Evolutionary conservation across 2,329 filamentous ascomycete genomes (phyloP), one percentile per base, ranked within the genome.

Genomic region (Lasiodiplodia sp.): DNA sequence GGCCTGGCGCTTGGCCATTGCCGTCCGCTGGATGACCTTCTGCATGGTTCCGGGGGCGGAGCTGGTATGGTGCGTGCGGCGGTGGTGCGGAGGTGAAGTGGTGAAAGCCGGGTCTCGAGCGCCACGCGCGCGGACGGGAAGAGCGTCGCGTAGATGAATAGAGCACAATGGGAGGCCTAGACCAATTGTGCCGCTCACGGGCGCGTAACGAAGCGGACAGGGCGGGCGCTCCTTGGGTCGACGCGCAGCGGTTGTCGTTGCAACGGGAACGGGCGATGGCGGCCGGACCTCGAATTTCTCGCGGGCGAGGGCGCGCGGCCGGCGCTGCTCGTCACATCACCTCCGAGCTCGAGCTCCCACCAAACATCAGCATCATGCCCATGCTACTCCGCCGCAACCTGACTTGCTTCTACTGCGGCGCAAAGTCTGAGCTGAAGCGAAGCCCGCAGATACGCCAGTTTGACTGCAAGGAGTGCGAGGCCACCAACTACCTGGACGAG

Each of bases 401-500:
- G 64, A 76, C 67, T 37, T 72, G 71, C 66, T 72, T 70, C 66
- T 72, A 72, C 65, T 72, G 94, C 80, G 91, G 92, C 73, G 85
- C 85, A 77, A 88, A 87, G 73, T 91, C 91, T 40, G 83, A 85
- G 40, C 84, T 87, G 68, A 83, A 80, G 71, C 89, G 87, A 74
- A 86, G 88, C 73, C 87, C 87, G 37, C 76, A 78, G 65, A 84
- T 88, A 68, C 86, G 84, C 77, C 86, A 89, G 75, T 97, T 94
- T 81, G 84, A 89, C 56, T 97, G 94, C 80, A 81, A 86, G 23
- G 83, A 87, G 70, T 99, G 96, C 83, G 92, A 96, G 74, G 92
- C 94, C 21, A 89, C 91, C 69, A 99, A 98, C 80, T 92, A 93
- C 82, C 84, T 97, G 38, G 96, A 99, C 78, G 86, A 95, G 83